Base-by-base conservation (phyloP, 176 grass and related monocot species). In the Triticum urartu region DNA sequence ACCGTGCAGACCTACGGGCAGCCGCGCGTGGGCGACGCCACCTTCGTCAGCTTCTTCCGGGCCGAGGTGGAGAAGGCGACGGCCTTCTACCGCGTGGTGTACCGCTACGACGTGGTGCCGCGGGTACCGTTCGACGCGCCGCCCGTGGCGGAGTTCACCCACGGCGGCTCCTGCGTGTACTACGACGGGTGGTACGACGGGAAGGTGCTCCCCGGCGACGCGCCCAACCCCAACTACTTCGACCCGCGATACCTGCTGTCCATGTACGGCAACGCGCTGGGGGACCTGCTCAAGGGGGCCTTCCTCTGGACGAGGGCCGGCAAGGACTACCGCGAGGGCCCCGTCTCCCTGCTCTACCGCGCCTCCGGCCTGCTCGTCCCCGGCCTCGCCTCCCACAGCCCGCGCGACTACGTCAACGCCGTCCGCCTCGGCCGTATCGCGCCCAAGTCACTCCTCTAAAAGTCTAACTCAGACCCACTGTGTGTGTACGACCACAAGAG, bases 61-160 rank as follows among this genome's bases (percentile, higher is more conserved):
- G 9, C 50, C 15, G 26, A 52, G 73, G 73, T 54, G 38, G 42
- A 63, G 54, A 52, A 68, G 39, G 26, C 20, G 77, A 22, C 39
- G 6, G 22, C 40, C 6, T 92, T 64, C 87, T 48, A 59, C 15
- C 84, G 96, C 7, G 79, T 88, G 56, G 93, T 98, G 30, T 98
- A 98, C 87, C 89, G 96, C 11, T 95, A 89, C 87, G 93, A 98
- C 75, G 5, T 98, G 11, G 88, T 98, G 14, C 88, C 96, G 0
- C 83, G 93, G 2, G 66, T 98, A 34, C 96, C 96, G 10, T 95
- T 92, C 62, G 90, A 95, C 78, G 39, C 75, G 35, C 89, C 78
- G 68, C 67, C 69, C 9, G 7, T 89, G 1, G 84, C 89, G 0
- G 68, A 78, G 21, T 95, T 12, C 88, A 63, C 17, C 25, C 96